Evolutionary conservation across 352 stramenopile genomes (phyloP), one percentile per base, ranked within the genome.

Genomic region (Phytophthora nicotianae): DNA sequence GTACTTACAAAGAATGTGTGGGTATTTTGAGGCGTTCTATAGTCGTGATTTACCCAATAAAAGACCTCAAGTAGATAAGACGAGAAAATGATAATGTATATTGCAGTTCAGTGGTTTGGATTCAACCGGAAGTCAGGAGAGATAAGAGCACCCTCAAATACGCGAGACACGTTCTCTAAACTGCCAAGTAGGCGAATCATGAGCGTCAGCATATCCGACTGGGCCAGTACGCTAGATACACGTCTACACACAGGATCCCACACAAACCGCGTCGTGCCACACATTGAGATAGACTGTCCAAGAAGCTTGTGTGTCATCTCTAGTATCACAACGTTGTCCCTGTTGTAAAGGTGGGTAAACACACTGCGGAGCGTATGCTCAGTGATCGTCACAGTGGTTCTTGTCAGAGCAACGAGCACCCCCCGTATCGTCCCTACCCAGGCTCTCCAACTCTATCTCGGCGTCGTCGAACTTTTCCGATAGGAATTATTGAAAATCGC

Each of bases 71-170:
- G 24, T 29, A 29, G 4, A 8, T 29, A 7, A 29, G 7, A 7
- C 24, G 24, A n/a, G n/a, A n/a, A n/a, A n/a, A n/a, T n/a, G n/a
- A n/a, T n/a, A n/a, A n/a, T n/a, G n/a, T n/a, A n/a, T n/a, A n/a
- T n/a, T n/a, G n/a, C n/a, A n/a, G n/a, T 7, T 29, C 24, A 29
- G 7, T 29, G 24, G 24, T 1, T 38, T 38, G 3, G 6, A 2
- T 16, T 43, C 37, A 16, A 19, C 14, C 13, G 19, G 20, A 52
- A 59, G 13, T 58, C 52, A 8, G 29, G 33, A 2, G 45, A 41
- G 19, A 68, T 50, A 3, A 63, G 20, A 11, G 61, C 61, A 0
- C 37, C 26, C 0, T 59, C 37, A 8, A 68, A 53, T 11, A 63
- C 61, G 26, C 1, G 4, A 10, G 10, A 27, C 11, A 40, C 40